Conservation (phyloP, 352 stramenopile species). For the Globisporangium camurandrum region DNA sequence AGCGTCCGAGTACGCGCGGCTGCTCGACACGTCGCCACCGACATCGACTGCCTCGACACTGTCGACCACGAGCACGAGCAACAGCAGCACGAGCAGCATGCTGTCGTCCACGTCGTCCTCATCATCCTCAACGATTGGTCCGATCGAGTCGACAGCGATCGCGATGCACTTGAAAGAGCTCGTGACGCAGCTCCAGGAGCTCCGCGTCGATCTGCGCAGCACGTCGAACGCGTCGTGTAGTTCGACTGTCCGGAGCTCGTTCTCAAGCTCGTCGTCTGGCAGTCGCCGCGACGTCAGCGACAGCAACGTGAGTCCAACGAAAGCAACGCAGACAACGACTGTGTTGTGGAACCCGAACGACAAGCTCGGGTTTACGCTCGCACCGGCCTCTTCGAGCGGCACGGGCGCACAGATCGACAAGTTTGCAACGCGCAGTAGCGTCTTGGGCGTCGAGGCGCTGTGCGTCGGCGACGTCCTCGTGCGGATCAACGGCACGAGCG, state of each 20-base stretch:
- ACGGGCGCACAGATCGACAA: slow-evolving; percentile 55
- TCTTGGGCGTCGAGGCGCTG: slow-evolving; percentile 61
- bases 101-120: not conserved
- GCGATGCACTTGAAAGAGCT: slow-evolving; percentile 64
- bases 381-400: slow-evolving; percentile 29
- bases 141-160: slow-evolving; percentile 49
- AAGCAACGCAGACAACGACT: too few species aligned
- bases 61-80: not conserved
- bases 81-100: not conserved
- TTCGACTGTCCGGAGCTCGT: slow-evolving; percentile 69
- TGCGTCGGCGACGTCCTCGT: slow-evolving; percentile 53
- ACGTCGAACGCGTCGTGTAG: slow-evolving; percentile 36
- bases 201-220: slow-evolving; percentile 60
- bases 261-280: slow-evolving; percentile 52
- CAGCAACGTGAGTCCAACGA: slow-evolving; percentile 12
- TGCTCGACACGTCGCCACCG: slow-evolving; percentile 27
- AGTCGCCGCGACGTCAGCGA: slow-evolving; percentile 12
- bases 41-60: not conserved
- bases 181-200: slow-evolving; percentile 58
- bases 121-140: slow-evolving; percentile 16
- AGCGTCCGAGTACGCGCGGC: slow-evolving; percentile 27
- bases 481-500: slow-evolving; percentile 67
- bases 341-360: slow-evolving; percentile 75
- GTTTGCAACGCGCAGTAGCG: slow-evolving; percentile 55
- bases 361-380: slow-evolving; percentile 62